phyloP scores from a whole-genome alignment of 345 rosid genomes.

The Hypericum androsaemum region DNA sequence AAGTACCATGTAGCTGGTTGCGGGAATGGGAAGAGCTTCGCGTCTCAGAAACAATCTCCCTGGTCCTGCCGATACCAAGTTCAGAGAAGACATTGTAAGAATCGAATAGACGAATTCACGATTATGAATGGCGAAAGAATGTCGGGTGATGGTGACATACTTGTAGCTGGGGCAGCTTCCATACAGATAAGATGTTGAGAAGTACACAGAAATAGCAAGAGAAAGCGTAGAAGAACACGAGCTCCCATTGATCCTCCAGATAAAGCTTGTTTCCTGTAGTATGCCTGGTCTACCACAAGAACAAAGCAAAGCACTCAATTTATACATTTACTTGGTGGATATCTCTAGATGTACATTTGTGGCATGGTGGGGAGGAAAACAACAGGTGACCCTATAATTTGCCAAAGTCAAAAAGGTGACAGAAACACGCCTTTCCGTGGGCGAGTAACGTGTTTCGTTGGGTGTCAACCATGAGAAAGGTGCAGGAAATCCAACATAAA shows the following conservation, averaged over 20 bases:
- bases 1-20: conserved; percentile 5
- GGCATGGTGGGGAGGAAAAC: neutral
- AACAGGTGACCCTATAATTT: neutral
- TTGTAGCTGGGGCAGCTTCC: conserved; percentile 17
- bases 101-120: neutral
- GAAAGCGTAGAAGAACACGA: neutral
- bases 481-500: too few species aligned
- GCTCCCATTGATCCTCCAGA: conserved; percentile 6
- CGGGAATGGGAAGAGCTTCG: conserved; percentile 1
- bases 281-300: conserved; percentile 1
- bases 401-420: conserved; percentile 16
- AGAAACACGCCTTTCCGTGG: neutral
- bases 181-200: conserved; percentile 4
- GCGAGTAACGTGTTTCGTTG: too few species aligned
- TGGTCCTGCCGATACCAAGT: conserved; percentile 10
- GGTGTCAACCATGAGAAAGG: too few species aligned
- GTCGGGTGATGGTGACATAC: conserved; percentile 3
- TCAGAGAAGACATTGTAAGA: neutral
- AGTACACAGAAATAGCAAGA: conserved; percentile 7
- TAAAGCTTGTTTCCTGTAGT: neutral
- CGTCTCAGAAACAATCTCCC: conserved; percentile 4
- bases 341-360: neutral
- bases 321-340: conserved; percentile 7
- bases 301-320: conserved; percentile 1
- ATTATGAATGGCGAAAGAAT: neutral